A percentile compares a stretch with the other conserved stretches of the same genome.
These are phyloP conservation scores for Sporothrix pseudoabietina DNA, from an alignment of 2,329 filamentous ascomycete genomes.

Conservation along the genomic window DNA sequence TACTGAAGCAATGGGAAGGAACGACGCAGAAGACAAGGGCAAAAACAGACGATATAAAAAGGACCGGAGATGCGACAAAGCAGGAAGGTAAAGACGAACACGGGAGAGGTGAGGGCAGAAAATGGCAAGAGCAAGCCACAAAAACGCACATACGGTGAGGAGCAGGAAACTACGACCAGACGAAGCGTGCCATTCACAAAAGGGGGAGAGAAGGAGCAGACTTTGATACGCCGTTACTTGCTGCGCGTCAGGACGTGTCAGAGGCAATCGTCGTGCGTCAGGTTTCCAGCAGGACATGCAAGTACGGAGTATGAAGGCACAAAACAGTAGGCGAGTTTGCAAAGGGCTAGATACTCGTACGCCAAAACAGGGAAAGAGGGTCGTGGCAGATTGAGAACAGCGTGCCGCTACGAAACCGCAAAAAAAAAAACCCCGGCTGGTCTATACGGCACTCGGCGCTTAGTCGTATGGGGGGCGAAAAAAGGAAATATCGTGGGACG, in stretches of 20 bases:
- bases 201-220: neutral
- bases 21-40: neutral
- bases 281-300: neutral
- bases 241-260: slow-evolving; percentile 10
- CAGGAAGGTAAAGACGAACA: neutral
- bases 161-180: neutral
- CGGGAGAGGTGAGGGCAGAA: neutral
- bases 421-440: neutral
- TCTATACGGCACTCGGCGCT: slow-evolving; percentile 6
- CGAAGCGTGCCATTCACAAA: slow-evolving; percentile 1
- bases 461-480: neutral
- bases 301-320: neutral
- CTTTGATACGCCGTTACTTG: neutral
- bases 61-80: neutral
- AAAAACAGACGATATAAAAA: slow-evolving; percentile 6
- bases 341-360: neutral
- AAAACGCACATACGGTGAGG: neutral
- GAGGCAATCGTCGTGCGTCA: neutral
- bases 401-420: neutral
- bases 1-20: neutral
- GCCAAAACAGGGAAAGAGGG: slow-evolving; percentile 8
- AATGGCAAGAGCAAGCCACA: neutral
- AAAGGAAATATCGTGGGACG: neutral
- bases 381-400: slow-evolving; percentile 14
- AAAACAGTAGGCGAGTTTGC: slow-evolving; percentile 4